Evolutionary conservation across 2,329 filamentous ascomycete genomes (phyloP).

Genomic region (Fusarium longipes): DNA sequence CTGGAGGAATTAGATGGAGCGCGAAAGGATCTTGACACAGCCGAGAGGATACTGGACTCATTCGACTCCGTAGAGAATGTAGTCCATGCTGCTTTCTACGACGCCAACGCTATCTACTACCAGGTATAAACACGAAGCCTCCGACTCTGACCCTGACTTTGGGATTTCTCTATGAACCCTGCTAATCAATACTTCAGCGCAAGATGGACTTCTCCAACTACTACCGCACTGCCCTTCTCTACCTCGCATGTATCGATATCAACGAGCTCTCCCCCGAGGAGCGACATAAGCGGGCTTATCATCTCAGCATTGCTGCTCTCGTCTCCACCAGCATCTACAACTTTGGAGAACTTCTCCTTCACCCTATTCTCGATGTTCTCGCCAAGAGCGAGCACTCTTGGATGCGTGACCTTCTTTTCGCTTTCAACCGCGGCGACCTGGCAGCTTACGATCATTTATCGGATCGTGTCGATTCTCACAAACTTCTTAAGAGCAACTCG

Average conservation of each 20-base stretch:
- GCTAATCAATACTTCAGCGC: slow-evolving; percentile 54
- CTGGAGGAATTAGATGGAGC: slow-evolving; percentile 84
- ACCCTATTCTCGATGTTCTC: slow-evolving; percentile 92
- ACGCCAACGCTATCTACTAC: slow-evolving; percentile 94
- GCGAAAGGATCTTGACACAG: slow-evolving; percentile 85
- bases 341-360: slow-evolving; percentile 97
- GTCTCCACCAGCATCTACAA: slow-evolving; percentile 98
- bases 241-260: slow-evolving; percentile 94
- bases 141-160: not conserved
- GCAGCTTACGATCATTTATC: slow-evolving; percentile 85
- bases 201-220: slow-evolving; percentile 95
- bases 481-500: slow-evolving; percentile 81
- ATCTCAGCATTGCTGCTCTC: slow-evolving; percentile 90
- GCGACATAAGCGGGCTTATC: slow-evolving; percentile 85
- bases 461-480: slow-evolving; percentile 82
- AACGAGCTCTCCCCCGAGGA: slow-evolving; percentile 78
- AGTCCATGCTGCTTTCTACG: slow-evolving; percentile 96
- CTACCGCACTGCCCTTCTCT: slow-evolving; percentile 97
- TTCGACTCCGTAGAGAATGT: slow-evolving; percentile 97
- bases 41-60: slow-evolving; percentile 86
- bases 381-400: slow-evolving; percentile 76
- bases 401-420: slow-evolving; percentile 95
- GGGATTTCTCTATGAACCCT: slow-evolving; percentile 48
- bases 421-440: slow-evolving; percentile 96
- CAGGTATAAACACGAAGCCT: slow-evolving; percentile 63